Percentiles rank a stretch among this genome's conserved stretches.
Conservation (phyloP, 2,329 filamentous ascomycete genomes). For the Colletotrichum cordylinicola region DNA sequence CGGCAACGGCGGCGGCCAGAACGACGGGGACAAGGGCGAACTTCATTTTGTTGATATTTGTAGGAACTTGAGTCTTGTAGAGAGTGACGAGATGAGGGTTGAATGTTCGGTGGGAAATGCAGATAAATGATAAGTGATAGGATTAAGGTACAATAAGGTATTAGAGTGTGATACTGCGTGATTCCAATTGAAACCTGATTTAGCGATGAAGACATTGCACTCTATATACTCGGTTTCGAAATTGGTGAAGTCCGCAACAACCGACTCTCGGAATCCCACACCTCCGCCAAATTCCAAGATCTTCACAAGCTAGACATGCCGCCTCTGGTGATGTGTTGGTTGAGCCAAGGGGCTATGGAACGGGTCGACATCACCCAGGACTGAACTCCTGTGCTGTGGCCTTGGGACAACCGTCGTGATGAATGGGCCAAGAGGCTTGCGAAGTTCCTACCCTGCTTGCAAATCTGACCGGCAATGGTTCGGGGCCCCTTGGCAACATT, state of each 20-base stretch:
- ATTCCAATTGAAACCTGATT: background rate
- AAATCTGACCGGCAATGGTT: background rate
- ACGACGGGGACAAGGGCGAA: background rate
- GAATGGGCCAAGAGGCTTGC: conserved; percentile 11
- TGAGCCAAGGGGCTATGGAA: background rate
- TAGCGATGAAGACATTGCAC: background rate
- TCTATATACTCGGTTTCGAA: background rate
- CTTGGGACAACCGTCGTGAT: background rate
- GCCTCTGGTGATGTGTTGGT: background rate
- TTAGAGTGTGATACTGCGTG: no score
- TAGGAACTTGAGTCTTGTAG: background rate
- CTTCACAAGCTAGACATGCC: background rate
- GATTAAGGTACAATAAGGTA: background rate
- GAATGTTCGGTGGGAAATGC: background rate
- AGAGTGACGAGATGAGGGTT: accelerated
- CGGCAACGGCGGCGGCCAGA: background rate
- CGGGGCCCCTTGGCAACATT: background rate
- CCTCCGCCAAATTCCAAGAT: background rate
- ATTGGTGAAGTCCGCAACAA: background rate
- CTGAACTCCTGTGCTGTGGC: background rate
- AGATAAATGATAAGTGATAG: accelerated
- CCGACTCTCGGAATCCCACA: background rate
- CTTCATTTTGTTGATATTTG: background rate
- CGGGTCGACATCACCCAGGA: background rate
- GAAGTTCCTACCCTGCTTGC: background rate